These are phyloP conservation scores for Boletus subcaerulescens DNA, from an alignment of 768 basidiomycete genomes.

Conservation along the genomic window DNA sequence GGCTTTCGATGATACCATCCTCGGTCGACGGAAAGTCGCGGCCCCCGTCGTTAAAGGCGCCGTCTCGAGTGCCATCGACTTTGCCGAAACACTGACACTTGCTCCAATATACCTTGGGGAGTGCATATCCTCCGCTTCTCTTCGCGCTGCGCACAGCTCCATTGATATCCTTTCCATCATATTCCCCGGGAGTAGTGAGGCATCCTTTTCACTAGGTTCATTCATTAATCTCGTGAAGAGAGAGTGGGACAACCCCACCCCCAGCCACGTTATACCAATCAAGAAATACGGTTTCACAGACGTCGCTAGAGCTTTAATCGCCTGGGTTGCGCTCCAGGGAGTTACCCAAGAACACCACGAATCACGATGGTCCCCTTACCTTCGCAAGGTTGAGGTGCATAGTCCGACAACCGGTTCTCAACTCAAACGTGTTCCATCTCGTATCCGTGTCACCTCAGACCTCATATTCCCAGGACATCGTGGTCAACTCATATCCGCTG, in stretches of 20 bases:
- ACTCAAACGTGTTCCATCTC: conserved; percentile 42
- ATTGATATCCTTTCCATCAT: conserved; percentile 70
- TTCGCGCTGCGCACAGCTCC: conserved; percentile 71
- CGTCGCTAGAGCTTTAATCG: conserved; percentile 67
- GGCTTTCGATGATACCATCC: conserved; percentile 63
- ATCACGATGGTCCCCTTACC: conserved; percentile 58
- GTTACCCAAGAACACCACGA: conserved; percentile 83
- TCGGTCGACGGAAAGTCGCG: conserved; percentile 58
- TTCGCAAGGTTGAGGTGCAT: conserved; percentile 65
- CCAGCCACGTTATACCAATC: conserved; percentile 52
- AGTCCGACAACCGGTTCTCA: conserved; percentile 37
- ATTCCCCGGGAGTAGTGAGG: conserved; percentile 73
- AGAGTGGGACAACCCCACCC: conserved; percentile 63
- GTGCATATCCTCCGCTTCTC: conserved; percentile 71
- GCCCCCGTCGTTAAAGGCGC: conserved; percentile 56
- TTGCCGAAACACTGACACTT: conserved; percentile 70
- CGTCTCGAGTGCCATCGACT: conserved; percentile 56
- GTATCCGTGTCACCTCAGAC: conserved; percentile 70
- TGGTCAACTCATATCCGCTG: conserved; percentile 77
- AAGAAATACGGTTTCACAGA: conserved; percentile 62
- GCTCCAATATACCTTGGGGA: conserved; percentile 74
- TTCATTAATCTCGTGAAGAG: conserved; percentile 78
- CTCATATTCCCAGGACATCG: conserved; percentile 61
- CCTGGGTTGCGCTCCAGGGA: conserved; percentile 78
- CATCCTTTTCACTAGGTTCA: conserved; percentile 75